phyloP scores from a whole-genome alignment of 805 yeast species.

The Wickerhamiella occidentalis region DNA sequence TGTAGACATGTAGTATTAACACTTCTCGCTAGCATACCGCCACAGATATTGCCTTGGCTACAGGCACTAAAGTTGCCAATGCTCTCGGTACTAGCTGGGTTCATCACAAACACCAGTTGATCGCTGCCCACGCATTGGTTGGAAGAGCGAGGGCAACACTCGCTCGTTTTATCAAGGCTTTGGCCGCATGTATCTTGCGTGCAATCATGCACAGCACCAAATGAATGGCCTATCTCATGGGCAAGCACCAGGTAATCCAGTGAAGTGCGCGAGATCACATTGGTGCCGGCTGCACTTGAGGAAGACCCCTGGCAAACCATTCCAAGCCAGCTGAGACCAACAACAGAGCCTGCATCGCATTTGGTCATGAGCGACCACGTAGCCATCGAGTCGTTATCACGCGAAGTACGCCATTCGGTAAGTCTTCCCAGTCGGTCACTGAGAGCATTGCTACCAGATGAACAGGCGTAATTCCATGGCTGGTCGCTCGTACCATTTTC shows the following conservation, averaged over 20 bases:
- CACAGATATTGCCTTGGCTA: slow-evolving; percentile 29
- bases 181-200: slow-evolving; percentile 27
- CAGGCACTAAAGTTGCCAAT: slow-evolving; percentile 27
- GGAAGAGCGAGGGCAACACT: slow-evolving; percentile 28
- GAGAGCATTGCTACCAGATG: slow-evolving; percentile 15
- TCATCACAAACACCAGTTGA: slow-evolving; percentile 27
- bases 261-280: slow-evolving; percentile 26
- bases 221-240: slow-evolving; percentile 32
- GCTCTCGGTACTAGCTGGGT: slow-evolving; percentile 25
- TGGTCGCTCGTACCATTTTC: slow-evolving; percentile 13
- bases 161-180: slow-evolving; percentile 20
- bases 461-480: slow-evolving; percentile 25
- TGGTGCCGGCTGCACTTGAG: slow-evolving; percentile 24
- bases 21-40: slow-evolving; percentile 21
- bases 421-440: slow-evolving; percentile 24
- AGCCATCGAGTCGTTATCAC: slow-evolving; percentile 26
- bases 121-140: slow-evolving; percentile 27
- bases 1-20: slow-evolving; percentile 23
- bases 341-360: slow-evolving; percentile 27
- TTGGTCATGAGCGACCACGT: slow-evolving; percentile 29
- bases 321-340: slow-evolving; percentile 31
- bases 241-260: slow-evolving; percentile 30
- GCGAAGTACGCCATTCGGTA: slow-evolving; percentile 25
- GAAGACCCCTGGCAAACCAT: slow-evolving; percentile 24
- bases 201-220: slow-evolving; percentile 34